These are phyloP conservation scores for Amaranthus palmeri DNA, from an alignment of 148 eudicot species.

Conservation along the genomic window DNA sequence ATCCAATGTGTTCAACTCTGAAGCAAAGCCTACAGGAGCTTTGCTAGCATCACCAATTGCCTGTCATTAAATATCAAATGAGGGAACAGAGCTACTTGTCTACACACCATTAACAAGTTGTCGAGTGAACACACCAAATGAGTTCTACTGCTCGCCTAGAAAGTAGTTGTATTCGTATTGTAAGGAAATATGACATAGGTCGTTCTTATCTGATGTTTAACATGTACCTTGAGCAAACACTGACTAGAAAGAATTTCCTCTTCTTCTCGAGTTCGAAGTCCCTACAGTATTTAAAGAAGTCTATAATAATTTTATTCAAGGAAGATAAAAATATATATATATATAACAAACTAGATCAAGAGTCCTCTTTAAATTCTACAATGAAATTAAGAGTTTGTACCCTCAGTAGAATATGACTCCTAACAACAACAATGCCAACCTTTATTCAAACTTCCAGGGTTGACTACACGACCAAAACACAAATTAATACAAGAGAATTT, in stretches of 20 bases:
- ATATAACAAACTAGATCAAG: not conserved
- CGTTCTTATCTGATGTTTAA: not conserved
- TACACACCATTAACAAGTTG: not conserved
- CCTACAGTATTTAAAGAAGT: slow-evolving; percentile 43
- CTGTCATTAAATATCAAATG: slow-evolving; percentile 26
- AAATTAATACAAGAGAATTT: no score
- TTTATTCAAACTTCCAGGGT: no score
- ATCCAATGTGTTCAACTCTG: slow-evolving; percentile 54
- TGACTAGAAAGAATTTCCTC: slow-evolving; percentile 90
- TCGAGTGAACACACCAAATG: not conserved
- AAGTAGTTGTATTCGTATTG: not conserved
- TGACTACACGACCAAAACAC: no score
- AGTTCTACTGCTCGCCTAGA: not conserved
- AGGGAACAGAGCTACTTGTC: not conserved
- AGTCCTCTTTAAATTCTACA: slow-evolving; percentile 3
- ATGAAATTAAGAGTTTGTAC: not conserved
- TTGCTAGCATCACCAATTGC: slow-evolving; percentile 73
- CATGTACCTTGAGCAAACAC: slow-evolving; percentile 63
- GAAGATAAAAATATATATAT: not conserved
- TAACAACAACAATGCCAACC: not conserved
- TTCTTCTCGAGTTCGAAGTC: slow-evolving; percentile 81
- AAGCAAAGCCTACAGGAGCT: slow-evolving; percentile 34
- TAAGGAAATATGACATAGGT: not conserved
- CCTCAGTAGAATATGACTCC: not conserved
- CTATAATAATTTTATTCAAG: slow-evolving; percentile 2